A percentile compares a stretch with the other conserved stretches of the same genome.
Evolutionary conservation across 2,329 filamentous ascomycete species (phyloP).

Genomic region (Alternaria sp.): DNA sequence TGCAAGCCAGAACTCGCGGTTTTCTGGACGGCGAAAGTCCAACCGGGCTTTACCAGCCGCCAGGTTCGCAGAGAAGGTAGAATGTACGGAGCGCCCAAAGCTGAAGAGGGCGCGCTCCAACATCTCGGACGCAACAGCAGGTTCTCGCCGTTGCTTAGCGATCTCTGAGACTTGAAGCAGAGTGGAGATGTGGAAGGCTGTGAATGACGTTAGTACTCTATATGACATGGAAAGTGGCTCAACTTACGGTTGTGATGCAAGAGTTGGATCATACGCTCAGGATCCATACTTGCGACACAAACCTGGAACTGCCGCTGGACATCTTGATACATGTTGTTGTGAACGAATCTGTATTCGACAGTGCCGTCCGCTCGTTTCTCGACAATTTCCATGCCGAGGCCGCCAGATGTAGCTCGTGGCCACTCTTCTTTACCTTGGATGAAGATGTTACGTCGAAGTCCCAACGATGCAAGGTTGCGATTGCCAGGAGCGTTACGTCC

Average conservation of each 20-base stretch:
- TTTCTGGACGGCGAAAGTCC: constrained; percentile 82
- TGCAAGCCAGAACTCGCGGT: constrained; percentile 90
- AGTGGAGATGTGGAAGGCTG: constrained; percentile 88
- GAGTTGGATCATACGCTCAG: constrained; percentile 79
- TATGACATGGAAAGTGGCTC: not conserved
- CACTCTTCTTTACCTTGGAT: constrained; percentile 87
- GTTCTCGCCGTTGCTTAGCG: constrained; percentile 88
- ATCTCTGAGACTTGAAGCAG: constrained; percentile 94
- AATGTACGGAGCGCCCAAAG: constrained; percentile 87
- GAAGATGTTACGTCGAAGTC: constrained; percentile 79
- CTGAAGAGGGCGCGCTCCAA: constrained; percentile 91
- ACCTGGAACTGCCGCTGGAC: constrained; percentile 78
- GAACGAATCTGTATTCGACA: constrained; percentile 77
- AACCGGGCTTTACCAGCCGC: constrained; percentile 80
- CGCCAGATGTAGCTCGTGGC: constrained; percentile 79
- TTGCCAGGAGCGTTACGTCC: constrained; percentile 62
- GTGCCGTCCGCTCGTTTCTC: constrained; percentile 63
- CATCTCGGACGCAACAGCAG: constrained; percentile 83
- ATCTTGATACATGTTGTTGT: constrained; percentile 75
- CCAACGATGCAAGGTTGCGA: constrained; percentile 72
- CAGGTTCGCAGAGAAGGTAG: constrained; percentile 78
- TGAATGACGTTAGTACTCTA: constrained; percentile 22
- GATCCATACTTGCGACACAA: constrained; percentile 83
- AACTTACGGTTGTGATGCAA: constrained; percentile 68
- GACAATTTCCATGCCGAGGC: constrained; percentile 79